Base-by-base conservation (phyloP, 257 asterid species). In the Solanum virginianum region DNA sequence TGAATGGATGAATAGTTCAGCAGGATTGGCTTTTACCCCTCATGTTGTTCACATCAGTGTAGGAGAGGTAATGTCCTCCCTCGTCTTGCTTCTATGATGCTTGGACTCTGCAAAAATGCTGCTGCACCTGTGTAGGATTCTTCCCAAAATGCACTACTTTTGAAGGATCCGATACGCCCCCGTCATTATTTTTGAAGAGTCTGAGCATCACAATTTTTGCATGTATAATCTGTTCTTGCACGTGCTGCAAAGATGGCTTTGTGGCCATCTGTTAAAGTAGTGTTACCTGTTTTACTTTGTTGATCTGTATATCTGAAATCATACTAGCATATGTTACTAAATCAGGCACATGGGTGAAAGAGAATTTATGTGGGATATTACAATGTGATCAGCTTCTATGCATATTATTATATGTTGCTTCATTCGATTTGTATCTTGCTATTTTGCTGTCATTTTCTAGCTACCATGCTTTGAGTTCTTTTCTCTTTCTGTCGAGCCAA, bases 1-100 rank as follows among this genome's bases (percentile, higher is more conserved):
- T 89, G 99, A 95, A 77, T 97, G 99, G 99, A 97, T 97, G 99
- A 97, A 95, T 88, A 91, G 83, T 90, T 93, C 99, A 41, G 98
- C 98, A 84, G 99, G 99, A 80, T 89, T 92, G 29, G 99, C 99
- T 54, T 97, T 97, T 86, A 93, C 99, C 20, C 99, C 99, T 0
- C 99, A 97, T 86, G 92, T 97, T 85, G 85, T 97, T 85, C 94
- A 92, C 11, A 85, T 92, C 24, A 94, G 86, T 72, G 87, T 70
- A 66, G 98, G 98, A 85, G 99, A 97, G 98, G 99, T 97, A 84
- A 79, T 53, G 83, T 16, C 26, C 41, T 79, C 17, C 6, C 65
- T 53, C 17, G 6, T 53, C 5, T 72, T 72, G n/a, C 81, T 18
- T 71, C 32, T 5, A 20, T 1, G 22, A 41, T 71, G 29, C 5